phyloP scores from a whole-genome alignment of 768 basidiomycete species.

The Tylopilus plumbeoviolaceoides region DNA sequence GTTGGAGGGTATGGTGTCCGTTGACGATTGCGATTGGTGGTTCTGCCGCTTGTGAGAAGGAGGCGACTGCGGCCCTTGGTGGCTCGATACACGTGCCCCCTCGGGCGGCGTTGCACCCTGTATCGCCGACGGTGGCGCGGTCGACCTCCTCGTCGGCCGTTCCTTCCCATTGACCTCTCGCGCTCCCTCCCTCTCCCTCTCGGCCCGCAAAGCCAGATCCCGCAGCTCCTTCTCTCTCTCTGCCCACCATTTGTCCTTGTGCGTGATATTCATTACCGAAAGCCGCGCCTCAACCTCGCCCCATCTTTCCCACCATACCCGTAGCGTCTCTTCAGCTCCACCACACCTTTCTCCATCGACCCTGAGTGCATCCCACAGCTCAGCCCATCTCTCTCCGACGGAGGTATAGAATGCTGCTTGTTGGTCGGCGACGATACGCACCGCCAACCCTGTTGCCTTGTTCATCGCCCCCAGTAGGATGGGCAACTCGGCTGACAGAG shows the following conservation, averaged over 20 bases:
- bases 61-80: constrained; percentile 20
- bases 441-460: constrained; percentile 50
- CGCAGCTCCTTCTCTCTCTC: constrained; percentile 27
- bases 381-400: constrained; percentile 63
- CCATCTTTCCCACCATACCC: constrained; percentile 70
- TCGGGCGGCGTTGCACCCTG: constrained; percentile 17
- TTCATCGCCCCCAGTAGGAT: constrained; percentile 55
- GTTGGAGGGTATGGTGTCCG: constrained; percentile 16
- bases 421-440: constrained; percentile 49
- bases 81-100: constrained; percentile 23
- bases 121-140: constrained; percentile 13
- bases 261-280: constrained; percentile 35
- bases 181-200: constrained; percentile 14
- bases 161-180: constrained; percentile 17
- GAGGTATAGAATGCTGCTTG: constrained; percentile 60
- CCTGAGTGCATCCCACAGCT: constrained; percentile 81
- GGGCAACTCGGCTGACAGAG: constrained; percentile 70
- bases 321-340: constrained; percentile 62
- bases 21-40: constrained; percentile 30
- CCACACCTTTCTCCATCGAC: constrained; percentile 69
- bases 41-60: constrained; percentile 21
- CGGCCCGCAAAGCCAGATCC: constrained; percentile 11
- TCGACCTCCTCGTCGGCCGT: constrained; percentile 11
- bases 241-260: constrained; percentile 33
- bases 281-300: constrained; percentile 56